These are phyloP conservation scores for Lagenaria siceraria DNA, from an alignment of 306 rosid genomes.

Conservation along the genomic window DNA sequence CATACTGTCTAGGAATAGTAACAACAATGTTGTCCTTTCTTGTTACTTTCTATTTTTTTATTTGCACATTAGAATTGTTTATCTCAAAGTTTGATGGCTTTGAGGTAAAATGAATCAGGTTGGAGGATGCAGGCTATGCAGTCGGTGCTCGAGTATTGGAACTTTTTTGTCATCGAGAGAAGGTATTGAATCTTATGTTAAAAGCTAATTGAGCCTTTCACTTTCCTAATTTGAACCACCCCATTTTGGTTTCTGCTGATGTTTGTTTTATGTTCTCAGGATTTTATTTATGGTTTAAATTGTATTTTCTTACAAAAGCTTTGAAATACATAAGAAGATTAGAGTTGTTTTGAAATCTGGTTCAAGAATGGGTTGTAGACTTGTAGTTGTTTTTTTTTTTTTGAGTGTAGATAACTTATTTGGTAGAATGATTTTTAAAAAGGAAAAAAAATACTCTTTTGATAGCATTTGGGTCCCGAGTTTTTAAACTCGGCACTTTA, in stretches of 20 bases:
- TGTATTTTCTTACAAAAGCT: no score
- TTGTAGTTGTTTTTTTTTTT: no score
- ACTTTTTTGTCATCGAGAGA: conserved; percentile 93
- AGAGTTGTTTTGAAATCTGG: no score
- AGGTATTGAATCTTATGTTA: conserved; percentile 31
- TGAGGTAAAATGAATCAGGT: conserved; percentile 30
- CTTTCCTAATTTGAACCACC: not conserved
- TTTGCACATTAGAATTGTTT: not conserved
- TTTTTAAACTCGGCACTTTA: no score
- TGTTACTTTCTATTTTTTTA: not conserved
- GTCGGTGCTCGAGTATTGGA: conserved; percentile 95
- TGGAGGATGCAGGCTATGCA: conserved; percentile 96
- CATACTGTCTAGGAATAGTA: not conserved
- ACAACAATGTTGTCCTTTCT: not conserved
- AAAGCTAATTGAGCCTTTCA: not conserved
- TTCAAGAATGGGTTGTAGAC: no score
- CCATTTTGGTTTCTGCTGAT: not conserved
- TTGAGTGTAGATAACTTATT: no score
- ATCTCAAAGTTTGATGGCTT: not conserved
- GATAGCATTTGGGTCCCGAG: no score
- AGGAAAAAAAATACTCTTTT: no score
- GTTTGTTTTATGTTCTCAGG: no score
- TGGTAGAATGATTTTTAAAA: no score
- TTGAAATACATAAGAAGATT: no score
- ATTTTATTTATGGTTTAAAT: no score